Evolutionary conservation across 805 yeast genomes (phyloP).

Genomic region (Torulaspora franciscae): DNA sequence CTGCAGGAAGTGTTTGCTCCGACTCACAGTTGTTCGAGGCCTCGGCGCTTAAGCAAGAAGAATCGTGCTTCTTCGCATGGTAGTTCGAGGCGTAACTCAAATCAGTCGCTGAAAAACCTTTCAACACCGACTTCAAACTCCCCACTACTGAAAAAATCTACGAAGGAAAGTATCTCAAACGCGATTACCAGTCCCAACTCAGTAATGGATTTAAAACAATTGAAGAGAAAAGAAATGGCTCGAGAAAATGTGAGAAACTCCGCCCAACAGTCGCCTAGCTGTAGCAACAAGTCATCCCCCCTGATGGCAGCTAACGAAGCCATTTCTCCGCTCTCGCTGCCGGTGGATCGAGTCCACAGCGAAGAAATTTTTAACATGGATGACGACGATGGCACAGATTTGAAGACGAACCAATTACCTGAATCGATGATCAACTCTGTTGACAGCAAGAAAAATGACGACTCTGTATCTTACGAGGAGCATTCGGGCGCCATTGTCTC

Average conservation of each 20-base stretch:
- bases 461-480: constrained; percentile 25
- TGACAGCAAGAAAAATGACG: constrained; percentile 13
- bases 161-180: constrained; percentile 27
- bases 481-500: constrained; percentile 33
- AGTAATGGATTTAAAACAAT: constrained; percentile 32
- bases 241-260: constrained; percentile 18
- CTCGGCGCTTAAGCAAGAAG: constrained; percentile 12
- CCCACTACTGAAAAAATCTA: constrained; percentile 23
- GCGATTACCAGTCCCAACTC: constrained; percentile 30
- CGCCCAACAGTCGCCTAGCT: constrained; percentile 6
- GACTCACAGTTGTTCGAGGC: constrained; percentile 9
- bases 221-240: constrained; percentile 27
- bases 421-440: constrained; percentile 1
- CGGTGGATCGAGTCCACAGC: constrained; percentile 7
- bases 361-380: constrained; percentile 21
- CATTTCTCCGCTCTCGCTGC: constrained; percentile 14
- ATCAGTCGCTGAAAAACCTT: constrained; percentile 19
- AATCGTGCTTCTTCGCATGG: constrained; percentile 17
- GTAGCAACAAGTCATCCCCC: constrained; percentile 6
- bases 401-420: constrained; percentile 1
- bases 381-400: constrained; percentile 11
- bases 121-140: constrained; percentile 14
- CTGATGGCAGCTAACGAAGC: constrained; percentile 6
- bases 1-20: constrained; percentile 62
- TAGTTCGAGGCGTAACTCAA: constrained; percentile 24